These are phyloP conservation scores for Fonsecaea erecta DNA, from an alignment of 2,329 filamentous ascomycete genomes.

Conservation along the genomic window DNA sequence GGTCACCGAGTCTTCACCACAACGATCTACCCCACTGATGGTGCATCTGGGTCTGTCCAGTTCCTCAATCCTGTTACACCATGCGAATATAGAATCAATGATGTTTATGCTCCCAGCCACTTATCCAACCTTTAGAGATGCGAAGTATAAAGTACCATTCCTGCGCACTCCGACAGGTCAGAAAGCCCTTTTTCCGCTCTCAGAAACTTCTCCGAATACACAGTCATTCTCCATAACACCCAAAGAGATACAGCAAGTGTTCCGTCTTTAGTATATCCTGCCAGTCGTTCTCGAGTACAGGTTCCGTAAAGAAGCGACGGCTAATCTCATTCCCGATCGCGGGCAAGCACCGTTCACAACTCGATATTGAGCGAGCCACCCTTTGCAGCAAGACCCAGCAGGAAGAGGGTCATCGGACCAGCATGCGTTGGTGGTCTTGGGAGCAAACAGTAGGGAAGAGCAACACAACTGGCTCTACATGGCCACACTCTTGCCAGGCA, in stretches of 20 bases:
- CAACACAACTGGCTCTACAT: not conserved
- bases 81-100: not conserved
- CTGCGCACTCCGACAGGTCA: not conserved
- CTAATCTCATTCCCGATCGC: not conserved
- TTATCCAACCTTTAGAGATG: not conserved
- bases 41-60: not conserved
- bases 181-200: not conserved
- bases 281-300: not conserved
- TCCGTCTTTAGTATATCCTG: not conserved
- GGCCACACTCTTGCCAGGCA: not conserved
- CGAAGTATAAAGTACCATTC: not conserved
- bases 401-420: not conserved
- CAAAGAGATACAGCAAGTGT: not conserved
- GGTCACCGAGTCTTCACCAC: not conserved
- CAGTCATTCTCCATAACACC: not conserved
- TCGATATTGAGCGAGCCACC: not conserved
- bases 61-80: not conserved
- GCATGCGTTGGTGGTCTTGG: not conserved
- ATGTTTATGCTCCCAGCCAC: not conserved
- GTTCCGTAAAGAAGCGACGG: not conserved
- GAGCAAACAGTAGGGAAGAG: not conserved
- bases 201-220: not conserved
- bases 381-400: not conserved
- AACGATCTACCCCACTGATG: not conserved
- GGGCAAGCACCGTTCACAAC: not conserved